A percentile compares a stretch with the other conserved stretches of the same genome.
phyloP scores from a whole-genome alignment of 306 rosid species.

The Cajanus cajan region DNA sequence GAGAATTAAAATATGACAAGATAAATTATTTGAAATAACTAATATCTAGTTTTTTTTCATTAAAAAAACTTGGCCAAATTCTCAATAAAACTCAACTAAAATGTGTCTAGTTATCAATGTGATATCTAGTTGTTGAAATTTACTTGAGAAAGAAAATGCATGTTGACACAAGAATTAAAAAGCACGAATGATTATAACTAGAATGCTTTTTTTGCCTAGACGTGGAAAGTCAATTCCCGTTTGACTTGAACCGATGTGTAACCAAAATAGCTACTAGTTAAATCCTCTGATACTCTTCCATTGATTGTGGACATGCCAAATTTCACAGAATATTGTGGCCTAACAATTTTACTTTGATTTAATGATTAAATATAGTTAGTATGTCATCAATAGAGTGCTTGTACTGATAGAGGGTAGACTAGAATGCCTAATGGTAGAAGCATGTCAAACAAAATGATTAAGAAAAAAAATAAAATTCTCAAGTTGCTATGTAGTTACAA shows the following conservation, averaged over 20 bases:
- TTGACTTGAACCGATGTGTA: background rate
- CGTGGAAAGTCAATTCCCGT: background rate
- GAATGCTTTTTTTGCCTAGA: background rate
- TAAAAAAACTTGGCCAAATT: too few species aligned
- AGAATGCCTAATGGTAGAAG: background rate
- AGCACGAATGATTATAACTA: too few species aligned
- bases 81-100: too few species aligned
- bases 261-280: background rate
- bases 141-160: too few species aligned
- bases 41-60: too few species aligned
- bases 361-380: too few species aligned
- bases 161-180: too few species aligned
- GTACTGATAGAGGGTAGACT: background rate
- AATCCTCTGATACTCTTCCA: background rate
- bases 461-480: background rate
- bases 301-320: background rate
- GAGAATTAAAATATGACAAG: too few species aligned
- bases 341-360: background rate
- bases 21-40: too few species aligned
- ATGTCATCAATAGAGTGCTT: background rate
- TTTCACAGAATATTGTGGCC: background rate
- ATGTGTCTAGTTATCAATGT: too few species aligned
- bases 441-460: background rate
- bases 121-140: too few species aligned
- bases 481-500: background rate